Conservation (phyloP, 345 rosid genomes). For the Clausena lansium region DNA sequence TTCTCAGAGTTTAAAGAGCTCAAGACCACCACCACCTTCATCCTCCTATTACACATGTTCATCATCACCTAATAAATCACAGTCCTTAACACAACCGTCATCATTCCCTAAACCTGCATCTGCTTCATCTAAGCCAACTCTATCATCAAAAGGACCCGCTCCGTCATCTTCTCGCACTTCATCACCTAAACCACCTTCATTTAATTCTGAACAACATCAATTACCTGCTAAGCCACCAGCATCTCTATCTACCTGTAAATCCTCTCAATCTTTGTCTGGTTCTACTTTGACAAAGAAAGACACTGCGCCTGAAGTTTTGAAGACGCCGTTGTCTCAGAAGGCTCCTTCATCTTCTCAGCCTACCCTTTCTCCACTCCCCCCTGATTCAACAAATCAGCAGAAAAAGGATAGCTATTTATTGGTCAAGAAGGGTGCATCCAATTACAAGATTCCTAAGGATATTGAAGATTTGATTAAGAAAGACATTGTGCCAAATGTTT, state of each 20-base stretch:
- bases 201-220: background rate
- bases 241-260: background rate
- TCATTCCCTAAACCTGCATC: background rate
- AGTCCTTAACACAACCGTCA: background rate
- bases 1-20: too few relatives aligned
- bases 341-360: constrained; percentile 11
- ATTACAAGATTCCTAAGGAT: constrained; percentile 22
- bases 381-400: background rate
- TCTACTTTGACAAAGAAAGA: background rate
- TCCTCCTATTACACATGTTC: background rate
- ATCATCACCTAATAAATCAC: background rate
- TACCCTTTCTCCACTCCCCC: constrained; percentile 3
- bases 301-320: too few relatives aligned
- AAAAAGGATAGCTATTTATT: background rate
- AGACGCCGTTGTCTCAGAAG: background rate
- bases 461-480: constrained; percentile 20
- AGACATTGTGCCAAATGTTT: constrained; percentile 24
- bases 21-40: background rate
- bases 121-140: background rate
- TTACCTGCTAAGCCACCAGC: background rate
- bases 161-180: constrained; percentile 2
- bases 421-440: constrained; percentile 12
- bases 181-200: background rate
- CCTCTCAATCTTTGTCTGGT: background rate
- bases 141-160: background rate